A percentile compares a stretch with the other conserved stretches of the same genome.
Conservation (phyloP, 179 eudicot species). For the Silene coronaria region DNA sequence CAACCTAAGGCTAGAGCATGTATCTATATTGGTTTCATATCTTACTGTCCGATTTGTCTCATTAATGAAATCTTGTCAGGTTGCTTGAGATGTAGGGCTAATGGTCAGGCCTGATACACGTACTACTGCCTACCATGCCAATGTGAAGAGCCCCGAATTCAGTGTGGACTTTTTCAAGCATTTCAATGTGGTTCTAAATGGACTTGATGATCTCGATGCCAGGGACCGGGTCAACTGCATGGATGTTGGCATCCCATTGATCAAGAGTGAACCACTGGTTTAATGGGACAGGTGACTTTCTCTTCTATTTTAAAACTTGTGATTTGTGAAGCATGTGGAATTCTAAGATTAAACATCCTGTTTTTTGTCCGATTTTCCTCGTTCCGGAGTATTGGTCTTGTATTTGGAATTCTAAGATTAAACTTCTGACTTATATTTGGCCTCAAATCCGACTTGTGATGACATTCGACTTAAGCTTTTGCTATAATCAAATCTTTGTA, state of each 20-base stretch:
- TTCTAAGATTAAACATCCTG: too few species aligned
- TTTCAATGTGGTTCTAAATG: constrained; percentile 83
- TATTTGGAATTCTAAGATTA: too few species aligned
- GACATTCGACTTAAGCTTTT: too few species aligned
- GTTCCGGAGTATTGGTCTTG: too few species aligned
- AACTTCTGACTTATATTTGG: too few species aligned
- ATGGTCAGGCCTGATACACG: constrained; percentile 77
- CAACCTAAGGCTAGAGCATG: constrained; percentile 94
- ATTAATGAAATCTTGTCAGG: constrained; percentile 38
- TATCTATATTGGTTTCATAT: too few species aligned
- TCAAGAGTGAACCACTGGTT: constrained; percentile 96
- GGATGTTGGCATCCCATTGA: constrained; percentile 80
- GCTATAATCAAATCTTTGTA: too few species aligned
- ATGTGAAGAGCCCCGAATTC: constrained; percentile 84
- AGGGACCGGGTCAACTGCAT: constrained; percentile 94
- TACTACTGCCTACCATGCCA: constrained; percentile 86
- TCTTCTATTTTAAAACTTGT: too few species aligned
- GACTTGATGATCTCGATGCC: constrained; percentile 95
- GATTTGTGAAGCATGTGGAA: not conserved
- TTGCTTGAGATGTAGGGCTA: constrained; percentile 93
- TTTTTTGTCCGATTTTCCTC: too few species aligned
- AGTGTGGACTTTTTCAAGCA: constrained; percentile 85
- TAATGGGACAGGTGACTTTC: constrained; percentile 81
- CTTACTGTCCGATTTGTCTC: too few species aligned
- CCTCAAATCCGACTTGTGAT: too few species aligned